A percentile compares a stretch with the other conserved stretches of the same genome.
These are phyloP conservation scores for Vishniacozyma victoriae DNA, from an alignment of 768 basidiomycete species.

Conservation along the genomic window DNA sequence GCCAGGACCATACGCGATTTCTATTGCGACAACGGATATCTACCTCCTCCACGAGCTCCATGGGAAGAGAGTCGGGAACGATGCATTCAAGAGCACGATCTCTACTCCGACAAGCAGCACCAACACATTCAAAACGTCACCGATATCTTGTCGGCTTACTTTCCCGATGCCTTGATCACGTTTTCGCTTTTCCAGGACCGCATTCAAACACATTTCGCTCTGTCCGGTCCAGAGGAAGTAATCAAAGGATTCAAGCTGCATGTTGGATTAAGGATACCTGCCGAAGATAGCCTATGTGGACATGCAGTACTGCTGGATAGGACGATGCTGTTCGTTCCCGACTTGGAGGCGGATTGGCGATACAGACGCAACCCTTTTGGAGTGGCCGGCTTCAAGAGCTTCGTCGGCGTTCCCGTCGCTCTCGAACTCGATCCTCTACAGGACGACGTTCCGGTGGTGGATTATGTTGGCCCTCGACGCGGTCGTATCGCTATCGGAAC, in stretches of 20 bases:
- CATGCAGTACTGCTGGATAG: slow-evolving; percentile 4
- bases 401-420: slow-evolving; percentile 16
- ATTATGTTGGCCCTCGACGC: not conserved
- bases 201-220: slow-evolving; percentile 4
- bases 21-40: slow-evolving; percentile 3
- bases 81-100: slow-evolving; percentile 7
- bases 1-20: slow-evolving; percentile 1
- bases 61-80: slow-evolving; percentile 2
- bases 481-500: slow-evolving; percentile 5
- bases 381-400: slow-evolving; percentile 15
- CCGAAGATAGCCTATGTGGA: slow-evolving; percentile 13
- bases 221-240: slow-evolving; percentile 1
- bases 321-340: not conserved
- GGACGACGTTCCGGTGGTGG: no score
- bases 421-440: slow-evolving; percentile 11
- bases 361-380: slow-evolving; percentile 5
- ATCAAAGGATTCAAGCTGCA: not conserved
- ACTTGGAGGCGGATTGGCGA: slow-evolving; percentile 11
- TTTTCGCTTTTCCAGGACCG: slow-evolving; percentile 11
- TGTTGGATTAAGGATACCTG: slow-evolving; percentile 1
- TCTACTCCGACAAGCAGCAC: slow-evolving; percentile 5
- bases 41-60: slow-evolving; percentile 9
- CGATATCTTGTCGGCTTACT: slow-evolving; percentile 5
- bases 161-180: slow-evolving; percentile 3
- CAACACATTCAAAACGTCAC: slow-evolving; percentile 4